Evolutionary conservation across 129 eudicot genomes (phyloP).

Genomic region (Sambucus nigra): DNA sequence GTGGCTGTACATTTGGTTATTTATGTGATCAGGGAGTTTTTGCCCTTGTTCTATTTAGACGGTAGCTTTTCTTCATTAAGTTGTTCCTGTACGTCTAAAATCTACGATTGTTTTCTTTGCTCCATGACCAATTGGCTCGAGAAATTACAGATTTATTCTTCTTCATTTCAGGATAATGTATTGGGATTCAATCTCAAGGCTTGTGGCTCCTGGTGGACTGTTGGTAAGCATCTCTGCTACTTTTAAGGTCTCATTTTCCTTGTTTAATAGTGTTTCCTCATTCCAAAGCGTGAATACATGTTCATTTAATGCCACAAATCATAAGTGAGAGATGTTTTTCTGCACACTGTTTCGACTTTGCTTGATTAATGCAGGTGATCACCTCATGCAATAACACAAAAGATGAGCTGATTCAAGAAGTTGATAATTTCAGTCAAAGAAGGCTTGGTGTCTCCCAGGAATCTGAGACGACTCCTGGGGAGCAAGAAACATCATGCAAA

Average conservation of each 20-base stretch:
- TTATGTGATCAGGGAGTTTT: neutral
- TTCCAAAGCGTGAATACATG: neutral
- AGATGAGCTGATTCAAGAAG: slow-evolving; percentile 86
- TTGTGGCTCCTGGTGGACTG: slow-evolving; percentile 91
- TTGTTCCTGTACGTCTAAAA: neutral
- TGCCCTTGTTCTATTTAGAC: neutral
- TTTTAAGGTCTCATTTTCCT: neutral
- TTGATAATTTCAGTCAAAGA: slow-evolving; percentile 66
- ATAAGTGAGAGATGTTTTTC: neutral
- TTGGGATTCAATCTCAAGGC: slow-evolving; percentile 85
- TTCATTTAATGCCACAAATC: neutral
- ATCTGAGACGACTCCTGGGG: slow-evolving; percentile 14
- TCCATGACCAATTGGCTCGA: neutral
- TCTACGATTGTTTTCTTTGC: neutral
- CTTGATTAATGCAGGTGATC: slow-evolving; percentile 40
- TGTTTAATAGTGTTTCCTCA: neutral
- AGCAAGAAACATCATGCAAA: neutral
- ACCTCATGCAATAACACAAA: slow-evolving; percentile 87
- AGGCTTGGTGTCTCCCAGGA: slow-evolving; percentile 36
- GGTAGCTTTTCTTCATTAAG: too few relatives aligned
- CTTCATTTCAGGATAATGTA: slow-evolving; percentile 71
- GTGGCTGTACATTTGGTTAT: neutral
- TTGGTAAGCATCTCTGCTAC: slow-evolving; percentile 40
- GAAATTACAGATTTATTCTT: neutral
- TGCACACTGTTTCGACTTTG: neutral